phyloP scores from a whole-genome alignment of 805 yeast genomes.

The Yarrowia divulgata region DNA sequence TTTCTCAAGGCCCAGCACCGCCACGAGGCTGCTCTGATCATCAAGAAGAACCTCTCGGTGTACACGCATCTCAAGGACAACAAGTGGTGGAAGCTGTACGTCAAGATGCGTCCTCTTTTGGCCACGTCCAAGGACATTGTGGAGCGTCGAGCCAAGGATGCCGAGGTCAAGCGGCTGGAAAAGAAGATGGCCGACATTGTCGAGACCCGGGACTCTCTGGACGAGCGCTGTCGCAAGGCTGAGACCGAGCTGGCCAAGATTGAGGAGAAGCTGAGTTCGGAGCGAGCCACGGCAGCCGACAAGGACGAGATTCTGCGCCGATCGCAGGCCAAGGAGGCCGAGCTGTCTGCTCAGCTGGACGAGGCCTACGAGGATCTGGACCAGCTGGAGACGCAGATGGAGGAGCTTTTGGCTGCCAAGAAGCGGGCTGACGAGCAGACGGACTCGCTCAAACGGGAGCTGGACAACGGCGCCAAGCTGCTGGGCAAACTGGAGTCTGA shows the following conservation, averaged over 20 bases:
- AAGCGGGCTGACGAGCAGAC: constrained; percentile 49
- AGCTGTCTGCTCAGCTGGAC: constrained; percentile 48
- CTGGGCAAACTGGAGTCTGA: constrained; percentile 51
- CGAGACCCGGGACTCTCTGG: constrained; percentile 47
- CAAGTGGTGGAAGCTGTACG: constrained; percentile 82
- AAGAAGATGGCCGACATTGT: constrained; percentile 44
- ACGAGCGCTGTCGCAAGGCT: constrained; percentile 44
- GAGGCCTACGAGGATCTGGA: constrained; percentile 49
- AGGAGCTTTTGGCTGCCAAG: constrained; percentile 50
- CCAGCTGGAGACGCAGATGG: constrained; percentile 47
- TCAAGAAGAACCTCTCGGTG: constrained; percentile 66
- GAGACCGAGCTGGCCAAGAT: constrained; percentile 48
- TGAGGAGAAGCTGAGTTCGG: constrained; percentile 52
- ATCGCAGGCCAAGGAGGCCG: constrained; percentile 55
- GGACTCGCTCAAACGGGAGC: constrained; percentile 49
- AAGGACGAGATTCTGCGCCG: constrained; percentile 58
- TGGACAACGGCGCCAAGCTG: constrained; percentile 50
- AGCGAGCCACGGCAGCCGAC: constrained; percentile 55
- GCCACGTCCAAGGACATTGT: constrained; percentile 67
- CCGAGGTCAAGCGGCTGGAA: constrained; percentile 50
- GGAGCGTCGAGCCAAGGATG: constrained; percentile 57
- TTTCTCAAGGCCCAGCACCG: constrained; percentile 61
- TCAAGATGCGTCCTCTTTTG: constrained; percentile 76
- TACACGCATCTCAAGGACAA: constrained; percentile 59
- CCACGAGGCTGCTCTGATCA: constrained; percentile 71